Conservation (phyloP, 441 rosid species). For the Lepidium campestre region DNA sequence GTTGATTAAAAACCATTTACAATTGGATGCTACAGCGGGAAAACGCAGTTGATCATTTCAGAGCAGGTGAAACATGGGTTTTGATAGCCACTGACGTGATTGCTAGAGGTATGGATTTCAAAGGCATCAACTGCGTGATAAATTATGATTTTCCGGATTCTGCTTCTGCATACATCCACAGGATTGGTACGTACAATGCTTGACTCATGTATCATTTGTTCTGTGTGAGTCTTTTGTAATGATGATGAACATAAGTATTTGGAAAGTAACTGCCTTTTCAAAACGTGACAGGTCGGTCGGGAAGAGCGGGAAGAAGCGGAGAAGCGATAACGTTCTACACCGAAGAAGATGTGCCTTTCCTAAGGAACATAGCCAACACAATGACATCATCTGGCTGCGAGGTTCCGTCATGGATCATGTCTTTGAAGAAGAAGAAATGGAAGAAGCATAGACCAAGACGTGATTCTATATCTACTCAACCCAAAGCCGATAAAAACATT, state of each 20-base stretch:
- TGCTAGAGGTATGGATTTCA: slow-evolving; percentile 97
- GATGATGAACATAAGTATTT: background rate
- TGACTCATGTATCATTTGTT: background rate
- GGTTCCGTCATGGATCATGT: slow-evolving; percentile 79
- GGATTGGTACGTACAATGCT: slow-evolving; percentile 70
- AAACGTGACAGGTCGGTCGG: slow-evolving; percentile 65
- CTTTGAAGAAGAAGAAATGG: slow-evolving; percentile 69
- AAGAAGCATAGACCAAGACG: slow-evolving; percentile 74
- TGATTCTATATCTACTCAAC: slow-evolving; percentile 65
- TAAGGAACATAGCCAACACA: slow-evolving; percentile 79
- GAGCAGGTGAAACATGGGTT: slow-evolving; percentile 90
- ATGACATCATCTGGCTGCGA: slow-evolving; percentile 82
- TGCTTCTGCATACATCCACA: slow-evolving; percentile 84
- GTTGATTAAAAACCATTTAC: background rate
- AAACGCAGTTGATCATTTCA: slow-evolving; percentile 68
- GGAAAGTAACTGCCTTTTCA: background rate
- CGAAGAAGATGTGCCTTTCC: slow-evolving; percentile 66
- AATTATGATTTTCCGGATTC: slow-evolving; percentile 94
- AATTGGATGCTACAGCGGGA: slow-evolving; percentile 52
- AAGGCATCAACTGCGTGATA: slow-evolving; percentile 84
- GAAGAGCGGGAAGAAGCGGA: slow-evolving; percentile 91
- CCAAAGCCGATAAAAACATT: slow-evolving; percentile 32
- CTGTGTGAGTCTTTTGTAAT: background rate
- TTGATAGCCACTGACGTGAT: slow-evolving; percentile 97
- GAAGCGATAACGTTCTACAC: slow-evolving; percentile 85